Evolutionary conservation across 2,329 filamentous ascomycete genomes (phyloP), one percentile per base, ranked within the genome.

Genomic region (Diaporthe longicolla): DNA sequence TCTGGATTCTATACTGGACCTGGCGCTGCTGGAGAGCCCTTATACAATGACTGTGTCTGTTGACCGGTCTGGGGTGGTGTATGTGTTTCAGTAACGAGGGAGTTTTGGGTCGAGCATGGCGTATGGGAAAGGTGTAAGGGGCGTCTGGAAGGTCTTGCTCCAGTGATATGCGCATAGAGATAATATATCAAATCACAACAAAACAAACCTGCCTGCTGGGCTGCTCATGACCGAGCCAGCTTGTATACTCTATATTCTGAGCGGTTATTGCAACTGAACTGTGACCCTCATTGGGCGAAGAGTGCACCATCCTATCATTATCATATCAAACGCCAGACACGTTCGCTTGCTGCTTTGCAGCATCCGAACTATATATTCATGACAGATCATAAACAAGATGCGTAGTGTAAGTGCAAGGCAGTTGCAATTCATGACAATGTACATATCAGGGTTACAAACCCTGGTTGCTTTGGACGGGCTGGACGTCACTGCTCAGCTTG

Each of bases 41-140:
- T 98, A 97, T 82, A 93, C 93, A 6, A 98, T 98, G 94, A 93
- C 95, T 45, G 88, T 98, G 66, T 97, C 94, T 77, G 95, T 93
- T 71, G 97, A 99, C 86, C 88, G 96, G 78, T 94, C 93, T 52
- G 97, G 97, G 0, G 92, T 96, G 81, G 91, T 98, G 59, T 97
- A 97, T 87, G 92, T 98, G 70, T 97, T 92, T 80, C 85, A 87
- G 78, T 89, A 83, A 83, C 78, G 74, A n/a, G 29, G 29, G 40
- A 11, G 13, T 13, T 43, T 24, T 15, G 37, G 58, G 11, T 13
- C 48, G 40, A 32, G 66, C 66, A 58, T 58, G 70, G 24, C 45
- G 50, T 63, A 52, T 26, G 54, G 32, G 55, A 35, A 54, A 29
- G 8, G 29, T 19, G 45, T 5, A 37, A n/a, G 63, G 32, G 63